phyloP scores from a whole-genome alignment of 1,284 basidiomycete species.

The Porodaedalea pini region DNA sequence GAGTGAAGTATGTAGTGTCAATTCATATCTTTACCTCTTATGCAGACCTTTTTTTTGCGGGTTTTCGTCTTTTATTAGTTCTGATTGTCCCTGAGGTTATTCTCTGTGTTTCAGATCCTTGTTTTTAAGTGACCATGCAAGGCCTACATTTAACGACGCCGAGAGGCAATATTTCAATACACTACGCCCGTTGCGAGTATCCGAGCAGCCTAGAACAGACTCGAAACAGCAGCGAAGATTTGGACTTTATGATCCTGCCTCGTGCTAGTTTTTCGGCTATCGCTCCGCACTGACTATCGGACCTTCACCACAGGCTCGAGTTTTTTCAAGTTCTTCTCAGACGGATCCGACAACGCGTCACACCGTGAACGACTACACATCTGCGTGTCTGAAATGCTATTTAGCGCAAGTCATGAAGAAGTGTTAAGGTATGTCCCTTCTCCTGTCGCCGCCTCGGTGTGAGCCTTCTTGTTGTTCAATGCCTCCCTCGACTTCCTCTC shows the following conservation, averaged over 20 bases:
- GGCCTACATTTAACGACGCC: background rate
- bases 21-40: background rate
- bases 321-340: slow-evolving; percentile 1
- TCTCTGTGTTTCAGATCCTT: background rate
- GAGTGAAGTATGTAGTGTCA: too few species aligned
- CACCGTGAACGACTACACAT: background rate
- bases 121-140: too few species aligned
- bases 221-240: background rate
- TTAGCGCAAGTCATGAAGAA: background rate
- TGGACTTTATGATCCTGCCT: background rate
- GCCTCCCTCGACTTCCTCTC: background rate
- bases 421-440: background rate
- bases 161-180: background rate
- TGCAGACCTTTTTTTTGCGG: too few species aligned
- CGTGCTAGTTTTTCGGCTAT: background rate
- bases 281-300: slow-evolving; percentile 1
- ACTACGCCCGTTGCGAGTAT: background rate
- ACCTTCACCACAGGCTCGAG: background rate
- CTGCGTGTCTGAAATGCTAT: background rate
- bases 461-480: background rate
- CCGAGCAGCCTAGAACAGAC: background rate
- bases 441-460: background rate
- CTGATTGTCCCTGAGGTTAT: too few species aligned
- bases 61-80: too few species aligned
- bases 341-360: background rate